Conservation (phyloP, 345 rosid species). For the Erucastrum elatum region DNA sequence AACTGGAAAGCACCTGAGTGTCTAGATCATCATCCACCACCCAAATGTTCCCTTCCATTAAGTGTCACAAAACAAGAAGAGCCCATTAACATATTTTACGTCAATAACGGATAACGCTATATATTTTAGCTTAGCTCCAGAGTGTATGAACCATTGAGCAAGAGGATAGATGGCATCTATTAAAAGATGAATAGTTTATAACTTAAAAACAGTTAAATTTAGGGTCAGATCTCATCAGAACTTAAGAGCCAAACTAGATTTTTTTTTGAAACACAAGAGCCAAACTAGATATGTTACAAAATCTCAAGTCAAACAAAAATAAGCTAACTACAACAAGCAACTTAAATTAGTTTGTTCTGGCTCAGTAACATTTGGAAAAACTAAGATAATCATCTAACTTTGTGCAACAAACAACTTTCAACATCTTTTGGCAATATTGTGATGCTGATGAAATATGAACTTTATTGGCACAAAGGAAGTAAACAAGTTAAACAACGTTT, state of each 20-base stretch:
- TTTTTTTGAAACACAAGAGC: too few relatives aligned
- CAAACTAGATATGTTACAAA: too few relatives aligned
- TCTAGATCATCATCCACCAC: slow-evolving; percentile 52
- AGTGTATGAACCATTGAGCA: too few relatives aligned
- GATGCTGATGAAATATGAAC: background rate
- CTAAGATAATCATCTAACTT: background rate
- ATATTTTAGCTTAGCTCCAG: too few relatives aligned
- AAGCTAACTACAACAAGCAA: background rate
- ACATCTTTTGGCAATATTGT: background rate
- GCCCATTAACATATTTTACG: background rate
- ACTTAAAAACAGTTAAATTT: too few relatives aligned
- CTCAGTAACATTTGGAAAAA: background rate
- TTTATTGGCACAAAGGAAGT: background rate
- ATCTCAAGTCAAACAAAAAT: too few relatives aligned
- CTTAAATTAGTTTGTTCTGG: background rate
- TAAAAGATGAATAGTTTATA: too few relatives aligned
- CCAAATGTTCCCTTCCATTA: slow-evolving; percentile 77
- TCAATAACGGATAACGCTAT: background rate
- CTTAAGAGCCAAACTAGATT: too few relatives aligned
- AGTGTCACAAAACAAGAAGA: slow-evolving; percentile 39
- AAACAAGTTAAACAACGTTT: background rate
- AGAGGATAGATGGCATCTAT: too few relatives aligned
- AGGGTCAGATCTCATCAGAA: too few relatives aligned
- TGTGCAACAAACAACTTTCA: background rate
- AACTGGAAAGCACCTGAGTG: slow-evolving; percentile 68